These are phyloP conservation scores for Fusarium tricinctum DNA, from an alignment of 2,329 filamentous ascomycete genomes.

Conservation along the genomic window DNA sequence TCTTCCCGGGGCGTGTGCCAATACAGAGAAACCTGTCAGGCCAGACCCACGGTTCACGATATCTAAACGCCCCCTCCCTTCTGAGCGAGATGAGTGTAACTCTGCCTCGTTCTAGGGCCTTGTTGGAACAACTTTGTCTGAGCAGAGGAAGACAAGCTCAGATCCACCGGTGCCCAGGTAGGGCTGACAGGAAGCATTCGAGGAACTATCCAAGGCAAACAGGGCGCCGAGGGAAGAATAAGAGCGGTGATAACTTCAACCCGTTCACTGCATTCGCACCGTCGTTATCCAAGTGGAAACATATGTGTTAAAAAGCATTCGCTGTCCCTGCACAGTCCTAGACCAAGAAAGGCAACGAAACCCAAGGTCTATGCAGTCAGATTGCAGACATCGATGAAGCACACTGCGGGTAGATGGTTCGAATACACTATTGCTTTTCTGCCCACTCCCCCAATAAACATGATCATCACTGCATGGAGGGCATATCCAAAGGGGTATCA, in stretches of 20 bases:
- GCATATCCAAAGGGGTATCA: conserved; percentile 39
- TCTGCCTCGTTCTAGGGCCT: conserved; percentile 35
- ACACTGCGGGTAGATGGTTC: conserved; percentile 33
- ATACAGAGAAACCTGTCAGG: conserved; percentile 1
- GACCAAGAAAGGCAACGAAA: conserved; percentile 14
- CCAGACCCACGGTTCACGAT: conserved; percentile 30
- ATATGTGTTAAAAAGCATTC: not conserved
- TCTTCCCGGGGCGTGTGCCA: conserved; percentile 4
- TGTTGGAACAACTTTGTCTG: conserved; percentile 27
- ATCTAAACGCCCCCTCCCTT: conserved; percentile 17
- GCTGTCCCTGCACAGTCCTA: conserved; percentile 8
- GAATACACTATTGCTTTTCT: not conserved
- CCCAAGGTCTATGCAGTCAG: conserved; percentile 36
- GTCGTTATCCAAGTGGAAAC: conserved; percentile 6
- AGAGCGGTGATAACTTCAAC: not conserved
- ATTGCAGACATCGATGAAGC: conserved; percentile 40
- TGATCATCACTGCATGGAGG: conserved; percentile 12
- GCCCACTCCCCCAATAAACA: conserved; percentile 2
- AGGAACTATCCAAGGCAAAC: conserved; percentile 2
- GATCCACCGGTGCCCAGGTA: conserved; percentile 12
- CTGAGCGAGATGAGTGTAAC: not conserved
- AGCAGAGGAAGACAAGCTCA: not conserved
- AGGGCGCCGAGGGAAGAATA: not conserved
- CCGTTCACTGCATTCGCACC: not conserved
- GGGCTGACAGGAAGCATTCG: conserved; percentile 26